Evolutionary conservation across 2,329 filamentous ascomycete genomes (phyloP).

Genomic region (Phialocephala sp.): DNA sequence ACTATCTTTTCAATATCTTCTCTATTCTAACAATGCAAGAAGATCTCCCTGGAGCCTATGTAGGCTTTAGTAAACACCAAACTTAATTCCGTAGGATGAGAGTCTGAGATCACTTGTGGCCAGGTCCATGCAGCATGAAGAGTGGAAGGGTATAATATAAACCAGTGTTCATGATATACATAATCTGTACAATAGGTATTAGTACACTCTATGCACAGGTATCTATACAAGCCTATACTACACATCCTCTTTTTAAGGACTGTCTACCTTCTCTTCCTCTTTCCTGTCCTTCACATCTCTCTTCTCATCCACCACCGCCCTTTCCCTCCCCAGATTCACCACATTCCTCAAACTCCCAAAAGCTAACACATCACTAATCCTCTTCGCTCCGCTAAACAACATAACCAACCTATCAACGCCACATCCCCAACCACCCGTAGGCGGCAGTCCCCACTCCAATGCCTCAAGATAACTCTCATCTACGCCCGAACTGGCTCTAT

Average conservation of each 20-base stretch:
- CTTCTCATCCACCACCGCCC: slow-evolving; percentile 1
- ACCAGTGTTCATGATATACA: not conserved
- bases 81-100: not conserved
- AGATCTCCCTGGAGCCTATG: not conserved
- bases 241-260: not conserved
- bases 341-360: slow-evolving; percentile 85
- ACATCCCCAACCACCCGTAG: slow-evolving; percentile 96
- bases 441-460: slow-evolving; percentile 88
- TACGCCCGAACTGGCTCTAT: slow-evolving; percentile 31
- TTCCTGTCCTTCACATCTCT: not conserved
- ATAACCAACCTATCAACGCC: slow-evolving; percentile 91
- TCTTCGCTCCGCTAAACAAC: slow-evolving; percentile 79
- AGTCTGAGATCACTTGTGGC: not conserved
- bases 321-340: slow-evolving; percentile 49
- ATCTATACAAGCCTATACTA: not conserved
- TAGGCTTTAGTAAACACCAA: not conserved
- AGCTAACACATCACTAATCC: slow-evolving; percentile 84
- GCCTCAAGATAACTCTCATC: slow-evolving; percentile 81
- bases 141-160: not conserved
- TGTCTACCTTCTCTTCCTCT: not conserved
- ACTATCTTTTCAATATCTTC: not conserved
- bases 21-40: not conserved
- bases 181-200: not conserved
- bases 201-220: not conserved
- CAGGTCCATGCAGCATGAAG: not conserved